phyloP scores from a whole-genome alignment of 352 stramenopile species.

The Blastocystis sp. region DNA sequence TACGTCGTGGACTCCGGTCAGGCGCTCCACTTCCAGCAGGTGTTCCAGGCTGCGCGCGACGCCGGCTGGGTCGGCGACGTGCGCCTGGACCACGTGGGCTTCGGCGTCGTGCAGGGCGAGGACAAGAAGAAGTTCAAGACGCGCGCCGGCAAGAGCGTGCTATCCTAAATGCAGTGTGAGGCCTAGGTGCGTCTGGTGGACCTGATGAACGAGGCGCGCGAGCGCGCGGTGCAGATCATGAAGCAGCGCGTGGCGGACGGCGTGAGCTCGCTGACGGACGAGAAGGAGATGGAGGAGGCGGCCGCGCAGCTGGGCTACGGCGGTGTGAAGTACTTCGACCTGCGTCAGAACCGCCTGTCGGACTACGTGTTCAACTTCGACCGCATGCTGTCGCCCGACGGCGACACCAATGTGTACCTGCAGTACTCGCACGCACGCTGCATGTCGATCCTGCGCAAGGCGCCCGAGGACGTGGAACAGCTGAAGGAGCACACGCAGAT shows the following conservation, averaged over 20 bases:
- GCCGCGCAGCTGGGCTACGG: conserved; percentile 94
- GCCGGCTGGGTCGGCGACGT: conserved; percentile 78
- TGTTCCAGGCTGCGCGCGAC: conserved; percentile 79
- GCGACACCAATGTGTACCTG: conserved; percentile 98
- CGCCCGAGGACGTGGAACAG: conserved; percentile 75
- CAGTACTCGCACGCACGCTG: conserved; percentile 95
- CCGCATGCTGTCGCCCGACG: conserved; percentile 96
- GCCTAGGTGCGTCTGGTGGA: conserved; percentile 85
- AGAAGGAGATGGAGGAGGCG: conserved; percentile 86
- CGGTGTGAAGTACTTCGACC: conserved; percentile 99
- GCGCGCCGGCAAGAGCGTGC: conserved; percentile 90
- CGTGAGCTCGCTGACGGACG: conserved; percentile 72
- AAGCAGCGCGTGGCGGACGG: conserved; percentile 84
- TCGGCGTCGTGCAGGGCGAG: conserved; percentile 85
- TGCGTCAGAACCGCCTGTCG: conserved; percentile 91
- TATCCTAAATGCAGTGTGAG: no score
- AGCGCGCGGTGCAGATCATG: conserved; percentile 87
- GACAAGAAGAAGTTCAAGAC: conserved; percentile 97
- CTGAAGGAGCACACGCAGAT: conserved; percentile 73
- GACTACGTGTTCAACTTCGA: conserved; percentile 99
- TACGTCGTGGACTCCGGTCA: conserved; percentile 87
- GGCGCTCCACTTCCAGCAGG: conserved; percentile 84
- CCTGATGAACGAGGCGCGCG: conserved; percentile 93
- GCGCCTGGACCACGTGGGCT: conserved; percentile 82
- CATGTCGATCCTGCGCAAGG: conserved; percentile 91